phyloP scores from a whole-genome alignment of 2,329 filamentous ascomycete species.

The Hysterium pulicare region DNA sequence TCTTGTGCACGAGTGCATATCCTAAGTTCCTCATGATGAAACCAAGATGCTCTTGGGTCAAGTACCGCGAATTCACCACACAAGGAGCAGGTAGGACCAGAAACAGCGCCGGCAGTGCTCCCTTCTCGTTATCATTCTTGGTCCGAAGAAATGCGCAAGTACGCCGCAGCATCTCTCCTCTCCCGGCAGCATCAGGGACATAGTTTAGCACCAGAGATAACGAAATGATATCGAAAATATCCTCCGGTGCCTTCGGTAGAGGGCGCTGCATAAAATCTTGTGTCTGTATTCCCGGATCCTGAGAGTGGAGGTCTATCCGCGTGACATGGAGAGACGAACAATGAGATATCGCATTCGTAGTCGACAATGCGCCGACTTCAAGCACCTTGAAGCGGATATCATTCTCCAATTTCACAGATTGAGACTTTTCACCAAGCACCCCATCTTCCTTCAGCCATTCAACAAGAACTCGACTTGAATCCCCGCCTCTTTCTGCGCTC shows the following conservation, averaged over 20 bases:
- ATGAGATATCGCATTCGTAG: constrained; percentile 76
- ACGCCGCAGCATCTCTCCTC: constrained; percentile 75
- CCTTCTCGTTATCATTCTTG: constrained; percentile 10
- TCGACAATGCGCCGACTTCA: constrained; percentile 85
- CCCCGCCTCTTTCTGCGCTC: constrained; percentile 58
- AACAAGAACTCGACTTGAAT: constrained; percentile 58
- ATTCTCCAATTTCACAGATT: background rate
- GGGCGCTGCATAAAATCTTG: constrained; percentile 94
- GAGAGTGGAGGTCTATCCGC: constrained; percentile 87
- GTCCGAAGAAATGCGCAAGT: constrained; percentile 31
- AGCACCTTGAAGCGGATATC: constrained; percentile 53
- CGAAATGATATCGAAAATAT: constrained; percentile 84
- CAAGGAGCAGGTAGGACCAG: constrained; percentile 87
- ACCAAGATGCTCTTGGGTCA: constrained; percentile 66
- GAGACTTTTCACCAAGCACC: constrained; percentile 11
- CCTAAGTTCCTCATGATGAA: constrained; percentile 76
- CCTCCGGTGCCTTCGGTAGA: constrained; percentile 58
- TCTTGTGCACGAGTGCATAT: constrained; percentile 63
- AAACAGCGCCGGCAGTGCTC: constrained; percentile 65
- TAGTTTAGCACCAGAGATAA: constrained; percentile 93
- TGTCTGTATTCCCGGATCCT: constrained; percentile 73
- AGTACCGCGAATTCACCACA: constrained; percentile 84
- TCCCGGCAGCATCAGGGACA: constrained; percentile 69
- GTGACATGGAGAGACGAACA: constrained; percentile 62
- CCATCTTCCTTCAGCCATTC: constrained; percentile 51